Evolutionary conservation across 257 asterid genomes (phyloP), one percentile per base, ranked within the genome.

Genomic region (Nicotiana sylvestris): DNA sequence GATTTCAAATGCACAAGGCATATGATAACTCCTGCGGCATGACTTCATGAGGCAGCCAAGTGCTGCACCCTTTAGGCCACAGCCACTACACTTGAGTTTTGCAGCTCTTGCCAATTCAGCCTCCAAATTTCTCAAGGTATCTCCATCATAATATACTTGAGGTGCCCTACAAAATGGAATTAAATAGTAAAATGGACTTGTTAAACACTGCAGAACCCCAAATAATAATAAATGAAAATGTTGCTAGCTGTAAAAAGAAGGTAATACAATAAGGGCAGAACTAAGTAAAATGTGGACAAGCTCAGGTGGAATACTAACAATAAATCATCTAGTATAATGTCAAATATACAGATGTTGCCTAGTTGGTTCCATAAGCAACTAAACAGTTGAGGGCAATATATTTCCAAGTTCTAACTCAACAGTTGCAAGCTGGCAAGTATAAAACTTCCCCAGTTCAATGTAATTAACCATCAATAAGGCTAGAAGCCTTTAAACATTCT

Each of bases 51-150:
- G 93, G 91, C 99, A 96, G 62, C 99, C 99, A 86, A 96, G 98
- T 77, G 91, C 97, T 37, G 99, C 99, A 82, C 99, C 99, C 84
- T 93, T 96, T 81, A 87, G 88, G 62, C 98, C 98, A 90, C 99
- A 96, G 29, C 83, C 83, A 83, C 88, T 93, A 82, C 99, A 96
- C 89, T 93, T 96, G 84, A 96, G 99, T 89, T 94, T 96, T 25
- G 95, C 91, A 87, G 99, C 93, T 89, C 99, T 91, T 55, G 84
- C 91, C 85, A 96, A 78, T 82, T 94, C 99, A 82, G 96, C 85
- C 87, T 93, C 94, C 91, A 96, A 90, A 84, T 96, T 96, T 89
- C 84, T 92, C 33, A 96, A 88, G 3, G 70, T 82, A 5, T 92
- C 97, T 66, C 93, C 97, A 51, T 79, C 92, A 87, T 85, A 96